Evolutionary conservation across 2,329 filamentous ascomycete species (phyloP).

Genomic region (Fusarium brevicatenulatum): DNA sequence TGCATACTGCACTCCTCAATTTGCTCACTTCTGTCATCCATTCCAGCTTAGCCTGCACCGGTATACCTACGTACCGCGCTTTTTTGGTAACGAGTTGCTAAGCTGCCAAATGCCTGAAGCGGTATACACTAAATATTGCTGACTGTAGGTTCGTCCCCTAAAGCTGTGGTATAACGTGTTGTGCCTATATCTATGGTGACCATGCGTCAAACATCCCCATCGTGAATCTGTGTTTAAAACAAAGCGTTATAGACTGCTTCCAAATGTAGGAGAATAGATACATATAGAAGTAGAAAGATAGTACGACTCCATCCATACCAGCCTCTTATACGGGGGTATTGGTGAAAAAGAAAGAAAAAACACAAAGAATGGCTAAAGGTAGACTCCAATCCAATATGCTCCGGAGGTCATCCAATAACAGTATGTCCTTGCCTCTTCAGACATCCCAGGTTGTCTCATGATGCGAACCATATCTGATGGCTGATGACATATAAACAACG

Average conservation of each 20-base stretch:
- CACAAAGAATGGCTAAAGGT: conserved; percentile 13
- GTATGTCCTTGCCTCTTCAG: conserved; percentile 20
- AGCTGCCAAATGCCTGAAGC: background rate
- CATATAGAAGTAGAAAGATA: conserved; percentile 3
- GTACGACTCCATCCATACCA: conserved; percentile 26
- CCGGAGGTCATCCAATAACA: conserved; percentile 17
- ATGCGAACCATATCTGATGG: conserved; percentile 33
- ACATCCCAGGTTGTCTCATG: conserved; percentile 36
- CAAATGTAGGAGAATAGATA: conserved; percentile 17
- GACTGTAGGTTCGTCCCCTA: background rate
- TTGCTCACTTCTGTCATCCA: conserved; percentile 6
- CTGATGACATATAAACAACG: conserved; percentile 22
- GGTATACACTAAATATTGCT: background rate
- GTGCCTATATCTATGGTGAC: background rate
- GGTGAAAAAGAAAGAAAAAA: conserved; percentile 12
- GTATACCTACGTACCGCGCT: background rate
- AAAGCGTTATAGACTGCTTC: background rate
- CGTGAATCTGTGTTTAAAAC: background rate
- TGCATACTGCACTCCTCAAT: conserved; percentile 38
- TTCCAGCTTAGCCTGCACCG: background rate
- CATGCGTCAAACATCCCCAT: background rate
- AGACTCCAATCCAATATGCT: conserved; percentile 23
- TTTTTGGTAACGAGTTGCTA: background rate
- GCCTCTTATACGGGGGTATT: conserved; percentile 27
- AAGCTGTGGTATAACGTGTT: background rate